A percentile compares a stretch with the other conserved stretches of the same genome.
phyloP scores from a whole-genome alignment of 768 basidiomycete genomes.

The Mrakia blollopis region DNA sequence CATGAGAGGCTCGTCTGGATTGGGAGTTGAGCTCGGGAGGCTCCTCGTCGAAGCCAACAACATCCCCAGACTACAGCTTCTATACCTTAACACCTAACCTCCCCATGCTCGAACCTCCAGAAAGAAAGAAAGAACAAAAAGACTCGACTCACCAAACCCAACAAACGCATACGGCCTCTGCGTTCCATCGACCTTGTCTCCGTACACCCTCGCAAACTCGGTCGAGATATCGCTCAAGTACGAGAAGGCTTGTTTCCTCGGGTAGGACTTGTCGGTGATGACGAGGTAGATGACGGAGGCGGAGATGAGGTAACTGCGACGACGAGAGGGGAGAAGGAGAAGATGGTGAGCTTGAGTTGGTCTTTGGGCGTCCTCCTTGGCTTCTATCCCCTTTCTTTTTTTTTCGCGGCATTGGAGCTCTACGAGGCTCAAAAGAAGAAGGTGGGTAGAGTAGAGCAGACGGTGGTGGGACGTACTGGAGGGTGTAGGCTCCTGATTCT shows the following conservation, averaged over 20 bases:
- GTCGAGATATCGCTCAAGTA: constrained; percentile 95
- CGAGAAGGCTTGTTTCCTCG: constrained; percentile 89
- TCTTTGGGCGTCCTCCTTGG: no score
- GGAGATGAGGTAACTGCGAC: constrained; percentile 78
- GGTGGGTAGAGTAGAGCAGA: no score
- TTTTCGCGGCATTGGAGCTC: no score
- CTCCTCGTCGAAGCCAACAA: not conserved
- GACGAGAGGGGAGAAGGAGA: constrained; percentile 7
- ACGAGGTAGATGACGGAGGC: constrained; percentile 93
- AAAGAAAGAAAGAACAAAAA: not conserved
- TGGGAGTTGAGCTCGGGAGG: not conserved
- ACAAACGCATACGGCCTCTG: constrained; percentile 99
- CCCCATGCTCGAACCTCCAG: no score
- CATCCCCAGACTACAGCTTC: not conserved
- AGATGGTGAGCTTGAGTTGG: constrained; percentile 3
- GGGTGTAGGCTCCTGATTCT: constrained; percentile 88
- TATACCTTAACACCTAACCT: not conserved
- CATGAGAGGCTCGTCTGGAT: not conserved
- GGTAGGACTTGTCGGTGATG: constrained; percentile 91
- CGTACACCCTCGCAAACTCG: constrained; percentile 89
- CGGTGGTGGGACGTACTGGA: constrained; percentile 69
- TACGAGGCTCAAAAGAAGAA: no score
- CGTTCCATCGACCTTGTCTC: constrained; percentile 82
- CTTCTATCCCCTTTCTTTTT: no score
- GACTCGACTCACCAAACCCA: constrained; percentile 72